Conservation (phyloP, 1,139 yeast genomes). For the Lodderomyces parapsilosis region DNA sequence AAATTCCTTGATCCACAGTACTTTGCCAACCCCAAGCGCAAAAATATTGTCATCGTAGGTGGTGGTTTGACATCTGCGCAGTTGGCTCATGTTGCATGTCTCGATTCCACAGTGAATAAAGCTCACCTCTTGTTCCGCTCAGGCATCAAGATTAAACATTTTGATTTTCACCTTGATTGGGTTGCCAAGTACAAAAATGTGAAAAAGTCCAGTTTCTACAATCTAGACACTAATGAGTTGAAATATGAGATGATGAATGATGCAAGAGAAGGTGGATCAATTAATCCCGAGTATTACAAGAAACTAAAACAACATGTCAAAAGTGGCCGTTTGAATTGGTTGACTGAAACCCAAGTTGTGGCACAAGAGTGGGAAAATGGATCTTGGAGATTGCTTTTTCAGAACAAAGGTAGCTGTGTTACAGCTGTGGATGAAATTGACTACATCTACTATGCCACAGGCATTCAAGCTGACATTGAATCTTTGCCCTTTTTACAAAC, state of each 20-base stretch:
- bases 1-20: conserved; percentile 20
- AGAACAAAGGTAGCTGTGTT: conserved; percentile 5
- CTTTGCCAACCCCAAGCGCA: conserved; percentile 12
- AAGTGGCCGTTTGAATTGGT: conserved; percentile 25
- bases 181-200: conserved; percentile 49
- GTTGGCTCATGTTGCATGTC: conserved; percentile 40
- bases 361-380: conserved; percentile 22
- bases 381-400: conserved; percentile 21
- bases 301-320: conserved; percentile 29
- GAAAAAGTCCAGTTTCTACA: conserved; percentile 43
- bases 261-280: conserved; percentile 49
- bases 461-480: conserved; percentile 33
- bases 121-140: conserved; percentile 40
- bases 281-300: conserved; percentile 47
- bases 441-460: conserved; percentile 46
- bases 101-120: conserved; percentile 25
- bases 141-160: conserved; percentile 44
- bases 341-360: conserved; percentile 24
- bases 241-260: conserved; percentile 39
- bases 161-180: conserved; percentile 53
- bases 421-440: conserved; percentile 20
- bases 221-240: conserved; percentile 43
- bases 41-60: conserved; percentile 41
- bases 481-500: conserved; percentile 29
- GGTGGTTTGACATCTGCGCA: conserved; percentile 53